Evolutionary conservation across 768 basidiomycete genomes (phyloP).

Genomic region (Russula compacta): DNA sequence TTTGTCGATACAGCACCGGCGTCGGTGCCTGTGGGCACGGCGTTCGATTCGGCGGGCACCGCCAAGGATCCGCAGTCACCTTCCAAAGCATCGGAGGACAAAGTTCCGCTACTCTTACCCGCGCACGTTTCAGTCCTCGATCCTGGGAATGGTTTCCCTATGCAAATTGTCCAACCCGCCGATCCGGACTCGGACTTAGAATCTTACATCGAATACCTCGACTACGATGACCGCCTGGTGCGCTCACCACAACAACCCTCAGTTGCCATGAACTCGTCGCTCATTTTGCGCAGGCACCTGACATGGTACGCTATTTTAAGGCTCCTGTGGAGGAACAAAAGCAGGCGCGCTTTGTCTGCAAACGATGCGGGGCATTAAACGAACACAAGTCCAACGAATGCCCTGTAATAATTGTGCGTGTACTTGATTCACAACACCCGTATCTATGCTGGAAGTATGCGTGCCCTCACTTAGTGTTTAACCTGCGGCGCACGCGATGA

Average conservation of each 20-base stretch:
- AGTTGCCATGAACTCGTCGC: background rate
- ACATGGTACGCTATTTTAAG: conserved; percentile 58
- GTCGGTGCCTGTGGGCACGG: conserved; percentile 25
- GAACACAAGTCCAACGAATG: conserved; percentile 63
- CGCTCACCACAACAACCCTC: conserved; percentile 16
- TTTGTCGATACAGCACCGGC: conserved; percentile 42
- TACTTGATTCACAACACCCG: background rate
- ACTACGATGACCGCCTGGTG: conserved; percentile 56
- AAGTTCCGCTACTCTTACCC: conserved; percentile 44
- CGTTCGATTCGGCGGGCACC: conserved; percentile 17
- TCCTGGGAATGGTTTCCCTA: conserved; percentile 27
- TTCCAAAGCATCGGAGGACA: background rate
- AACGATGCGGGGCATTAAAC: conserved; percentile 67
- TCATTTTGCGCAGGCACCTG: conserved; percentile 33
- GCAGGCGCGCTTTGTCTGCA: conserved; percentile 51
- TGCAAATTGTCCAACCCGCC: conserved; percentile 38
- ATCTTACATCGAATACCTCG: conserved; percentile 70
- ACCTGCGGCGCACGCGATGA: conserved; percentile 77
- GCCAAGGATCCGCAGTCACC: conserved; percentile 6
- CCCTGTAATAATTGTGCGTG: conserved; percentile 58
- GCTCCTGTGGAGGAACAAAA: conserved; percentile 32
- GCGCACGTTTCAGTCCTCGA: conserved; percentile 58
- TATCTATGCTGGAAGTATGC: background rate
- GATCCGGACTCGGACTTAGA: conserved; percentile 49
- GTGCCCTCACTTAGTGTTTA: conserved; percentile 43